Conservation (phyloP, 306 rosid genomes). For the Castanea sativa region DNA sequence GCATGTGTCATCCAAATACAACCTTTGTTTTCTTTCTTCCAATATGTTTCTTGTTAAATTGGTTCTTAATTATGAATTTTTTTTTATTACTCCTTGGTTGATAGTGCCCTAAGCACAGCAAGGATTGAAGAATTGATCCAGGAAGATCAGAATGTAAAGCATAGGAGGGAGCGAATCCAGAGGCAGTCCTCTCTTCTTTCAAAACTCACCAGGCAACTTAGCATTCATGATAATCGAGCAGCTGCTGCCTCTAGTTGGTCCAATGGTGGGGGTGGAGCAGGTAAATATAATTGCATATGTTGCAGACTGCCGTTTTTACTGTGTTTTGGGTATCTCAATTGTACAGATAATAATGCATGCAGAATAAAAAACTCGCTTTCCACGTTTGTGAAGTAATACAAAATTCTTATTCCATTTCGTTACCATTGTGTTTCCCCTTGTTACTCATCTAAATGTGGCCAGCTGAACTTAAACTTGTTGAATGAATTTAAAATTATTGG, state of each 20-base stretch:
- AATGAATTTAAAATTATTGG: no score
- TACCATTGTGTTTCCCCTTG: no score
- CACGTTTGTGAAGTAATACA: no score
- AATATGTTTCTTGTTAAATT: slow-evolving; percentile 5
- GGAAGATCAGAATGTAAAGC: slow-evolving; percentile 46
- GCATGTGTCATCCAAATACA: not conserved
- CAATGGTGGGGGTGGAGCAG: slow-evolving; percentile 38
- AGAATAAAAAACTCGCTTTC: no score
- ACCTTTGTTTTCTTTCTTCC: not conserved
- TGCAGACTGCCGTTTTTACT: no score
- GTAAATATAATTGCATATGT: slow-evolving; percentile 19
- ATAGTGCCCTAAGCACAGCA: slow-evolving; percentile 51
- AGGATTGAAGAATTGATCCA: slow-evolving; percentile 51
- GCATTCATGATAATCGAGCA: slow-evolving; percentile 52
- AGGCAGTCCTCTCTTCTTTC: slow-evolving; percentile 58
- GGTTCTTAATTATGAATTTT: slow-evolving; percentile 6
- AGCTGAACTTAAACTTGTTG: no score
- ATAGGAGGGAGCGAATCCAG: slow-evolving; percentile 50
- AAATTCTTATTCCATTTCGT: no score
- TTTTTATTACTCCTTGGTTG: slow-evolving; percentile 17
- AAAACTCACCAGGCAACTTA: slow-evolving; percentile 45
- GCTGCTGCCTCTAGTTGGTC: slow-evolving; percentile 49
- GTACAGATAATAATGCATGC: no score
- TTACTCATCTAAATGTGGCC: no score
- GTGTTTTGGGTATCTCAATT: no score